Evolutionary conservation across 148 eudicot genomes (phyloP), one percentile per base, ranked within the genome.

Genomic region (Diospyros kaki): DNA sequence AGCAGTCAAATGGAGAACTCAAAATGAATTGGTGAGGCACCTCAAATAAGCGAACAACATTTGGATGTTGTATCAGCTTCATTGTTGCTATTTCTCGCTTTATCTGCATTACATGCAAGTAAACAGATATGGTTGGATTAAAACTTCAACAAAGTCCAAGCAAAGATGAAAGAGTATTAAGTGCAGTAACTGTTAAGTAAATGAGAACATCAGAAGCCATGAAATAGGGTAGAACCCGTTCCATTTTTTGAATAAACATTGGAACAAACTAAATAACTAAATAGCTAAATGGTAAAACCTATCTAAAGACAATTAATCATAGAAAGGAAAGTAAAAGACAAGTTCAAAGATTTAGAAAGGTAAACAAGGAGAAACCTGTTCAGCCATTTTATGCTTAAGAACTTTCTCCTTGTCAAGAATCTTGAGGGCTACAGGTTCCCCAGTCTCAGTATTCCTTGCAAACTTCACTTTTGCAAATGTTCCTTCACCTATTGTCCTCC

Each of bases 401-500:
- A 94, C 92, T 78, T 90, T 91, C 84, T 92, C 97, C 84, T 92
- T 94, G 81, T 94, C 98, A 71, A 94, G 92, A 71, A 94, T 90
- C 84, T 94, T 94, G 76, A 94, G 78, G 75, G 98, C 98, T 72
- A 92, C 98, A 4, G 92, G 86, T 55, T 92, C 93, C 50, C 93
- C 92, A 12, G 87, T 94, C 79, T 92, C 93, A 42, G 95, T 81
- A 83, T 90, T 83, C 80, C 90, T 87, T 11, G 98, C 98, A 84
- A 92, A 92, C 76, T 85, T 94, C 48, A 94, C 98, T 78, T 94
- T 94, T 61, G 98, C 98, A 82, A 92, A 94, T 71, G 98, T 90
- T 73, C 98, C 98, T 85, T 94, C 98, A 9, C 98, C 98, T 74
- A 94, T 94, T 72, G 97, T 94, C 83, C 98, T 87, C 46, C 98